Evolutionary conservation across 164 flowering plant genomes (phyloP).

Genomic region (Liriodendron chinense): DNA sequence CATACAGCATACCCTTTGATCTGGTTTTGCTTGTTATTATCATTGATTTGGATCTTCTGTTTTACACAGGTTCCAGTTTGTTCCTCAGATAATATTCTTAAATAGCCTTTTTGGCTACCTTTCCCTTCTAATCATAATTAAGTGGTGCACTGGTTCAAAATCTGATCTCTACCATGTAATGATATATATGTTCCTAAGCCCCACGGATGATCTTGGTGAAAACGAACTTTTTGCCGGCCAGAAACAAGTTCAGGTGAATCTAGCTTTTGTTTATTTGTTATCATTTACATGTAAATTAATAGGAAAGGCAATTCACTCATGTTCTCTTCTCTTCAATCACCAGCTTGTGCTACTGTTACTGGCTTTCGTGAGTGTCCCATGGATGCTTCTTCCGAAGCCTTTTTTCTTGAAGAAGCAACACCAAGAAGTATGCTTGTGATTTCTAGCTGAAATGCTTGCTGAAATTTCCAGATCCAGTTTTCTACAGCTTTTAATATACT

Average conservation of each 20-base stretch:
- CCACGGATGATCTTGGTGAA: slow-evolving; percentile 94
- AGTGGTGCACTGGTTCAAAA: slow-evolving; percentile 94
- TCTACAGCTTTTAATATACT: not conserved
- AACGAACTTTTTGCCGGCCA: slow-evolving; percentile 94
- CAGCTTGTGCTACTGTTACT: slow-evolving; percentile 70
- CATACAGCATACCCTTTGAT: not conserved
- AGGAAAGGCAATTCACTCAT: not conserved
- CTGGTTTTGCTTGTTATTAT: not conserved
- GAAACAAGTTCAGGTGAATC: slow-evolving; percentile 68
- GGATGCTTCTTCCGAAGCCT: slow-evolving; percentile 98
- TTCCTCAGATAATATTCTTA: slow-evolving; percentile 89
- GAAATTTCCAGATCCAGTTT: not conserved
- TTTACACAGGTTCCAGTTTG: slow-evolving; percentile 78
- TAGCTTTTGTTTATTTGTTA: not conserved
- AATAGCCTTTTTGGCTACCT: slow-evolving; percentile 94
- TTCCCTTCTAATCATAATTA: slow-evolving; percentile 75
- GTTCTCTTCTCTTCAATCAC: slow-evolving; percentile 9
- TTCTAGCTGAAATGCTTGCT: not conserved
- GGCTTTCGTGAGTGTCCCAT: slow-evolving; percentile 90
- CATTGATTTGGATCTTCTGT: not conserved
- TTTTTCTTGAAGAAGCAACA: slow-evolving; percentile 86
- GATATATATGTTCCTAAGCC: slow-evolving; percentile 98
- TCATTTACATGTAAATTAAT: not conserved
- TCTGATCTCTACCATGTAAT: slow-evolving; percentile 89
- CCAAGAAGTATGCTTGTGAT: slow-evolving; percentile 41